Percentiles rank a stretch among this genome's conserved stretches.
phyloP scores from a whole-genome alignment of 352 stramenopile genomes.

The Pythium phragmitis region DNA sequence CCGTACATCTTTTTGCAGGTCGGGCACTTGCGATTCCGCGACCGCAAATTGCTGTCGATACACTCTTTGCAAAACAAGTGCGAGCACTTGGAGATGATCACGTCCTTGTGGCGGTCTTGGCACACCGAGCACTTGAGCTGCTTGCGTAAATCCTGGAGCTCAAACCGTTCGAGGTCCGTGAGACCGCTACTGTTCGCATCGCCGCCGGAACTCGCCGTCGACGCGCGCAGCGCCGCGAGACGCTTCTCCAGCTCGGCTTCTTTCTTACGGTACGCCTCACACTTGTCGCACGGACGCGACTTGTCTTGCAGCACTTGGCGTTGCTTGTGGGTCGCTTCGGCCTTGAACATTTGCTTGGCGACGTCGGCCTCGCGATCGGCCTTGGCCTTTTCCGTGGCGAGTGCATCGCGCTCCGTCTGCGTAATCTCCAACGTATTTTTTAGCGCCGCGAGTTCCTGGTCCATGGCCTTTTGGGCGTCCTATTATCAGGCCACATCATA shows the following conservation, averaged over 20 bases:
- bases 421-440: slow-evolving; percentile 59
- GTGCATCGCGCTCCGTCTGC: slow-evolving; percentile 50
- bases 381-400: slow-evolving; percentile 58
- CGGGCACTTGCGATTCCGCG: slow-evolving; percentile 87
- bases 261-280: slow-evolving; percentile 52
- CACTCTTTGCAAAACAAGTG: slow-evolving; percentile 91
- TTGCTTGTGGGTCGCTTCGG: slow-evolving; percentile 52
- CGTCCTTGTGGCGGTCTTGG: slow-evolving; percentile 80
- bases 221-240: slow-evolving; percentile 38
- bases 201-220: slow-evolving; percentile 1
- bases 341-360: slow-evolving; percentile 61
- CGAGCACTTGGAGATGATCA: slow-evolving; percentile 88
- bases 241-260: slow-evolving; percentile 47
- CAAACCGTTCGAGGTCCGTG: slow-evolving; percentile 72
- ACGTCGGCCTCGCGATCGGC: slow-evolving; percentile 56
- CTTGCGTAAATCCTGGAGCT: slow-evolving; percentile 82
- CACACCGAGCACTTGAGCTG: slow-evolving; percentile 85
- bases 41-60: slow-evolving; percentile 86
- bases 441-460: slow-evolving; percentile 67
- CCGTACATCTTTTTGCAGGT: slow-evolving; percentile 92
- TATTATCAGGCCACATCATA: slow-evolving; percentile 6
- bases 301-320: slow-evolving; percentile 57
- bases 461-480: slow-evolving; percentile 56
- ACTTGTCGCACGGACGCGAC: slow-evolving; percentile 53
- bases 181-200: slow-evolving; percentile 32